Evolutionary conservation across 2,329 filamentous ascomycete genomes (phyloP).

Genomic region (Pyricularia sp.): DNA sequence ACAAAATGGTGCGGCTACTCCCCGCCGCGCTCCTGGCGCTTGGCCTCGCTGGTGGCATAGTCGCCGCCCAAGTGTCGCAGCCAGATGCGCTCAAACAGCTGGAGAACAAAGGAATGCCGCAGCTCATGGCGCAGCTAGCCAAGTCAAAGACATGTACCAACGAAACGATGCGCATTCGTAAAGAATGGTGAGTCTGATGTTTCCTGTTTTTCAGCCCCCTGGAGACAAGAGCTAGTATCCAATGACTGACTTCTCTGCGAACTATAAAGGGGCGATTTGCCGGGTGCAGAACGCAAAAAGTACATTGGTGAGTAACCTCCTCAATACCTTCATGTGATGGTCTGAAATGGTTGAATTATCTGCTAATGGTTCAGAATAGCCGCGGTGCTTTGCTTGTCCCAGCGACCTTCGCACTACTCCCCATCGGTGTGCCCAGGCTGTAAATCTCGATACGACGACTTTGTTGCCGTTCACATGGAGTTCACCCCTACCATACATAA

Average conservation of each 20-base stretch:
- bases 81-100: slow-evolving; percentile 16
- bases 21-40: neutral
- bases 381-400: slow-evolving; percentile 18
- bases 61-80: neutral
- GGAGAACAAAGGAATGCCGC: slow-evolving; percentile 14
- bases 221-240: too few relatives aligned
- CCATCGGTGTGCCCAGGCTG: slow-evolving; percentile 17
- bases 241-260: neutral
- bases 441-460: slow-evolving; percentile 16
- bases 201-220: neutral
- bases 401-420: slow-evolving; percentile 18
- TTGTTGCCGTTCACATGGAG: slow-evolving; percentile 24
- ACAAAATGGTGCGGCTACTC: neutral
- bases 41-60: neutral
- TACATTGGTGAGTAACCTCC: slow-evolving; percentile 14
- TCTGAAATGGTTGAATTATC: neutral
- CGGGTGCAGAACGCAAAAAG: slow-evolving; percentile 13
- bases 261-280: slow-evolving; percentile 15
- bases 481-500: slow-evolving; percentile 17
- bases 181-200: slow-evolving; percentile 14
- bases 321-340: neutral
- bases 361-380: neutral
- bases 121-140: slow-evolving; percentile 15
- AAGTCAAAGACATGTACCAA: slow-evolving; percentile 20
- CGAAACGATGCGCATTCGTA: slow-evolving; percentile 16